These are phyloP conservation scores for Closterium sp. DNA, from an alignment of 139 green algal species.

Conservation along the genomic window DNA sequence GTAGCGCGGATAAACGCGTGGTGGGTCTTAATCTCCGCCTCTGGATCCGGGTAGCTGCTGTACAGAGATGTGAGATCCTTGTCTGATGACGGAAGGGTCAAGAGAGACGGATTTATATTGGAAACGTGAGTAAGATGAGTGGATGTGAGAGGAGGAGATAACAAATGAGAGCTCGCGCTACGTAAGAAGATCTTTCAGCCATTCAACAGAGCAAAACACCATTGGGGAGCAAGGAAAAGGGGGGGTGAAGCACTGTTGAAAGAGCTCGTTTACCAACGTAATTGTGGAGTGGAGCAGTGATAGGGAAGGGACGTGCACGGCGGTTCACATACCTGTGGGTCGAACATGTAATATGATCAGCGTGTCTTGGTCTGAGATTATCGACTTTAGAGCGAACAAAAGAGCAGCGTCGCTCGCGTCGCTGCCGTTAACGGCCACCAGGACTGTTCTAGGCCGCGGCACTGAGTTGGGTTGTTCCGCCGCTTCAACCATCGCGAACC, in stretches of 20 bases:
- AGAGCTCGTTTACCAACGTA: too few species aligned
- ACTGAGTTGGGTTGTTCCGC: background rate
- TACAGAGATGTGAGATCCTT: background rate
- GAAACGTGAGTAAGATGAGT: background rate
- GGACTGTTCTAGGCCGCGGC: background rate
- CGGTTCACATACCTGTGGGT: background rate
- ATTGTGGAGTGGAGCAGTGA: background rate
- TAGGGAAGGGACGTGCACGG: background rate
- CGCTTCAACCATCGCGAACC: background rate
- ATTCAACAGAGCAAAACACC: too few species aligned
- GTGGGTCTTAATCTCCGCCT: background rate
- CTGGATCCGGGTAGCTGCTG: background rate
- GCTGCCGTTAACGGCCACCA: background rate
- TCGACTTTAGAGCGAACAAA: background rate
- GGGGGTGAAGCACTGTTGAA: too few species aligned
- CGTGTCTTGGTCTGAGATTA: background rate
- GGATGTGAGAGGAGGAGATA: background rate
- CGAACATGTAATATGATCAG: background rate
- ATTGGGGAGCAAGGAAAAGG: background rate
- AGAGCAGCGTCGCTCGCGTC: background rate
- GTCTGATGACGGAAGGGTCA: background rate
- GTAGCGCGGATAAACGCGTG: background rate
- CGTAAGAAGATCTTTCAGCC: too few species aligned
- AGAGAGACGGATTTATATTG: background rate
- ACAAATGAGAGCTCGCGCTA: background rate